Conservation (phyloP, 1,284 basidiomycete species). For the Moesziomyces aphidis region DNA sequence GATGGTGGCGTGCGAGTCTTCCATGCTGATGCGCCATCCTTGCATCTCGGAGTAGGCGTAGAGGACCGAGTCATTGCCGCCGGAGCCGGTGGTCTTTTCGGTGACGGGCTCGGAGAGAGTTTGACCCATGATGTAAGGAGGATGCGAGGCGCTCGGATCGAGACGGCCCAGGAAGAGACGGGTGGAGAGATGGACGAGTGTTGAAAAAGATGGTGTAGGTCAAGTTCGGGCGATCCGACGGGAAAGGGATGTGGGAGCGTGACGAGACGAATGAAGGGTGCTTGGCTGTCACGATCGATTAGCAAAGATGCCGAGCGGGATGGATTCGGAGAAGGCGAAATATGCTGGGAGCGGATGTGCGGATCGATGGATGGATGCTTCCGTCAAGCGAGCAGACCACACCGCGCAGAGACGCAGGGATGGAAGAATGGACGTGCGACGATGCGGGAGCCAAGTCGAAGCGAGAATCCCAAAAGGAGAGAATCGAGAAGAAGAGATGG, state of each 20-base stretch:
- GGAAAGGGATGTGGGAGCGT: background rate
- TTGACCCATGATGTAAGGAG: conserved; percentile 68
- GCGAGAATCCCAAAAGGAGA: background rate
- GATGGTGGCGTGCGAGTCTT: conserved; percentile 92
- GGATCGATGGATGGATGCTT: background rate
- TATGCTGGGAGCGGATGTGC: no score
- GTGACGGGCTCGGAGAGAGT: conserved; percentile 75
- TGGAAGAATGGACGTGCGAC: background rate
- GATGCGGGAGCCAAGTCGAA: background rate
- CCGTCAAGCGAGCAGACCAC: background rate
- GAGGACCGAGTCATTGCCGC: conserved; percentile 80
- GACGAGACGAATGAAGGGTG: background rate
- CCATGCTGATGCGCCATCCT: conserved; percentile 99
- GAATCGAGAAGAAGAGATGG: background rate
- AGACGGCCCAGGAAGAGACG: conserved; percentile 9
- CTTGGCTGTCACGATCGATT: background rate
- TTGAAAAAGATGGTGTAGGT: background rate
- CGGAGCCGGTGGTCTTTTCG: conserved; percentile 81
- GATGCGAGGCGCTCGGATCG: conserved; percentile 6
- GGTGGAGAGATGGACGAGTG: background rate
- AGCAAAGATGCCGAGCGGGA: background rate
- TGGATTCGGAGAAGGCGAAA: no score
- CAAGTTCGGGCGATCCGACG: background rate
- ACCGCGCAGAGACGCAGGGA: background rate
- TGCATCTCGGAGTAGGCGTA: conserved; percentile 97